These are phyloP conservation scores for Aspergillus aculeatus DNA, from an alignment of 2,329 filamentous ascomycete genomes.

Conservation along the genomic window DNA sequence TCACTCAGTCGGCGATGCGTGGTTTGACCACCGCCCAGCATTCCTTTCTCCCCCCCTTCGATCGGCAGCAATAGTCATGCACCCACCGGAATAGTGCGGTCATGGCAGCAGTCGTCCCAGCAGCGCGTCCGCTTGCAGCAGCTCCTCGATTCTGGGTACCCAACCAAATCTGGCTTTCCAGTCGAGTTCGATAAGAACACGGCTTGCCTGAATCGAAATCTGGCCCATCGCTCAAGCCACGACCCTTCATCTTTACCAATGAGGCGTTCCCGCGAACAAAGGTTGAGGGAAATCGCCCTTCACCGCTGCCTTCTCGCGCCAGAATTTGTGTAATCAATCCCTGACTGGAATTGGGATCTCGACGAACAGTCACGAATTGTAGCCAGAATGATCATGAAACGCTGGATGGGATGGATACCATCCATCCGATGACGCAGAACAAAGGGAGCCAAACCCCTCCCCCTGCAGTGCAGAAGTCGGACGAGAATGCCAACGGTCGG, in stretches of 20 bases:
- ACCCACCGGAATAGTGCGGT: neutral
- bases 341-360: neutral
- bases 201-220: neutral
- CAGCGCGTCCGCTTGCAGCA: neutral
- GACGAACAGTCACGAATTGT: too few species aligned
- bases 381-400: neutral
- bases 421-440: neutral
- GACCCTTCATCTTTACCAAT: neutral
- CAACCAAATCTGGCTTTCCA: neutral
- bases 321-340: neutral
- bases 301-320: neutral
- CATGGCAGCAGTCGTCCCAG: neutral
- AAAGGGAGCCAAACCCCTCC: neutral
- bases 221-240: neutral
- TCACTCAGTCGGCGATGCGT: neutral
- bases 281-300: neutral
- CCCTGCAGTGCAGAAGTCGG: neutral
- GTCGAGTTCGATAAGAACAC: neutral
- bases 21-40: neutral
- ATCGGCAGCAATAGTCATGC: neutral
- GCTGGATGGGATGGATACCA: neutral
- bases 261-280: neutral
- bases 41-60: neutral
- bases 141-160: neutral
- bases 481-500: neutral